A percentile compares a stretch with the other conserved stretches of the same genome.
phyloP scores from a whole-genome alignment of 2,329 filamentous ascomycete genomes.

The Teratosphaeria nubilosa region DNA sequence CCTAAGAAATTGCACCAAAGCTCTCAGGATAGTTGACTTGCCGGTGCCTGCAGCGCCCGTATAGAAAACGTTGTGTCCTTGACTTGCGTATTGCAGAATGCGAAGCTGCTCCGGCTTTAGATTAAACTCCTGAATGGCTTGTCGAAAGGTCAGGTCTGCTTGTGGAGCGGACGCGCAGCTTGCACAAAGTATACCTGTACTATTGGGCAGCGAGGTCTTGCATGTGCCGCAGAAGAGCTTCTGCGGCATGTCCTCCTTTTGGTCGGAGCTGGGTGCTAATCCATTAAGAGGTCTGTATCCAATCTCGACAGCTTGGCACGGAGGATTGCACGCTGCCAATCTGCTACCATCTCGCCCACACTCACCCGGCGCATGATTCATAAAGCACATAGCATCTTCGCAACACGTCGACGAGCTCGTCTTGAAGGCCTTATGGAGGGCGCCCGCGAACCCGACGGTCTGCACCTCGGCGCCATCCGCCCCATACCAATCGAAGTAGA shows the following conservation, averaged over 20 bases:
- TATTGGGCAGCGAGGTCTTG: background rate
- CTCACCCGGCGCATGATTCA: background rate
- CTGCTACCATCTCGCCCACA: background rate
- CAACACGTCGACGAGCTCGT: background rate
- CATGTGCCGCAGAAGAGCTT: background rate
- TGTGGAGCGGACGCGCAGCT: background rate
- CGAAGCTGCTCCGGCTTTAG: background rate
- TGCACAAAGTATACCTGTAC: background rate
- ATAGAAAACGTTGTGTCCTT: conserved; percentile 51
- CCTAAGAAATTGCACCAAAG: conserved; percentile 34
- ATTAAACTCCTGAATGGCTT: background rate
- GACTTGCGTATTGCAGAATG: background rate
- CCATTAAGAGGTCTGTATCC: background rate
- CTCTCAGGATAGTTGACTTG: conserved; percentile 47
- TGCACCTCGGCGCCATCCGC: background rate
- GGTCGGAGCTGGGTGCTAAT: background rate
- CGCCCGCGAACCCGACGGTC: background rate
- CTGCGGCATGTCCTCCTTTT: background rate
- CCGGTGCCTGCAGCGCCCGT: conserved; percentile 54
- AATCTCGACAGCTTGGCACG: background rate
- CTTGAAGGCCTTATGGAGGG: background rate
- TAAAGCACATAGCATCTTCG: background rate
- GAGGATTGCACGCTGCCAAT: background rate
- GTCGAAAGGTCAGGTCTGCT: background rate
- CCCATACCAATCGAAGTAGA: background rate